Base-by-base conservation (phyloP, 805 yeast species). In the Wickerhamomyces alni region DNA sequence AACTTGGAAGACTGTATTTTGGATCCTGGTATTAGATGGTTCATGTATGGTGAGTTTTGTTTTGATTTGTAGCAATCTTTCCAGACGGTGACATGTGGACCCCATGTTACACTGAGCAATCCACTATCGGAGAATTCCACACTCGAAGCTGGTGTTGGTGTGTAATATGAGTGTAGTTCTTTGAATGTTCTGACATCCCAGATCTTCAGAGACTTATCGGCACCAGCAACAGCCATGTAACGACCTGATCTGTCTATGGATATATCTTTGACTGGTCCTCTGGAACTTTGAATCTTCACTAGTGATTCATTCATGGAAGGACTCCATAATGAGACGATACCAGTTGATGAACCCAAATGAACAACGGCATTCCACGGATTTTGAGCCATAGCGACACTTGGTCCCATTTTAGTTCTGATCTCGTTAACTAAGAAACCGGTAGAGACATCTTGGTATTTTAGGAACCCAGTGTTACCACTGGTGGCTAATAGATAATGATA, bases 351-450 rank as follows among this genome's bases (percentile, higher is more conserved):
- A 26, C 99, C 99, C 42, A 88, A 70, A 59, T 93, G 95, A 67
- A 89, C 78, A 13, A 91, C 85, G 0, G 97, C 99, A 58, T 93
- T 93, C 84, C 94, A 87, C 3, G 96, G 95, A 58, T 91, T 93
- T 52, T 86, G 95, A 37, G 82, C 68, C 88, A 91, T 78, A 7
- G 91, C 74, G 35, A 81, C 80, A 0, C 96, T 84, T 16, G 98
- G 95, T 2, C 99, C 99, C 46, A 86, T 62, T 59, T 84, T 87
- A 8, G 97, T 88, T 57, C 89, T 74, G 24, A 80, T 66, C 59
- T 93, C 98, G 33, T 87, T 71, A 1, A 89, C 93, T 26, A 87
- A 65, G 35, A 71, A 75, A 44, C 99, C 99, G 0, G 98, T 93
- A 3, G 96, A 82, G 2, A 89, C 94, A 62, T 93, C 99, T 56